phyloP scores from a whole-genome alignment of 352 stramenopile species.

The Pelagophyceae sp. region DNA sequence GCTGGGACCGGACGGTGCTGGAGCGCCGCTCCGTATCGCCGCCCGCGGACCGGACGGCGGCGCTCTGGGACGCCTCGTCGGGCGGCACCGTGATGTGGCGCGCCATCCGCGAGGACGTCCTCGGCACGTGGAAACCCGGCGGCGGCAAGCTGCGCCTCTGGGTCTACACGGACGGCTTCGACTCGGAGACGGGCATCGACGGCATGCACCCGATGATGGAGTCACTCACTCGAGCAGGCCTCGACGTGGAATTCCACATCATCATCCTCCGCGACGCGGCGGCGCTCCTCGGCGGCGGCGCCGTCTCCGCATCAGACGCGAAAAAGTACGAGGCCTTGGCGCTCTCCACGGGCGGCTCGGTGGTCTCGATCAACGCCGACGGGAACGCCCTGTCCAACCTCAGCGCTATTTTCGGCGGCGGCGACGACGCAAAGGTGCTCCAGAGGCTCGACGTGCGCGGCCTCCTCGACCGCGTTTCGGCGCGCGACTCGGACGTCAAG shows the following conservation, averaged over 20 bases:
- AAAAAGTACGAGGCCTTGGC: background rate
- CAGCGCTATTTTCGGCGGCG: background rate
- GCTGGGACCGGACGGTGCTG: background rate
- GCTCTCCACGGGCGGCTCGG: background rate
- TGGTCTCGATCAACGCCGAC: background rate
- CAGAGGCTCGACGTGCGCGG: background rate
- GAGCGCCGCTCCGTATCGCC: background rate
- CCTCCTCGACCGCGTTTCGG: background rate
- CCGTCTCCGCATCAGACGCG: background rate
- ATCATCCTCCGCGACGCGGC: background rate
- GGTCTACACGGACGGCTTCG: background rate
- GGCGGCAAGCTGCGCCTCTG: background rate
- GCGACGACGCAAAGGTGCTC: background rate
- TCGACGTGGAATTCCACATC: background rate
- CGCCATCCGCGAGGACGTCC: background rate
- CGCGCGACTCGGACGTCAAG: too few relatives aligned
- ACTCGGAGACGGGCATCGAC: background rate
- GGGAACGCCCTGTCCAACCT: background rate
- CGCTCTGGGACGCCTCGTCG: background rate
- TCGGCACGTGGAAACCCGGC: background rate
- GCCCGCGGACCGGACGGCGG: too few relatives aligned
- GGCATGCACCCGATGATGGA: background rate
- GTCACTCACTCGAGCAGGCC: background rate
- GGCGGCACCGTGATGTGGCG: background rate
- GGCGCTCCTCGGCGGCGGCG: too few relatives aligned